Conservation (phyloP, 495 filamentous ascomycete species). For the Aspergillus asperescens region DNA sequence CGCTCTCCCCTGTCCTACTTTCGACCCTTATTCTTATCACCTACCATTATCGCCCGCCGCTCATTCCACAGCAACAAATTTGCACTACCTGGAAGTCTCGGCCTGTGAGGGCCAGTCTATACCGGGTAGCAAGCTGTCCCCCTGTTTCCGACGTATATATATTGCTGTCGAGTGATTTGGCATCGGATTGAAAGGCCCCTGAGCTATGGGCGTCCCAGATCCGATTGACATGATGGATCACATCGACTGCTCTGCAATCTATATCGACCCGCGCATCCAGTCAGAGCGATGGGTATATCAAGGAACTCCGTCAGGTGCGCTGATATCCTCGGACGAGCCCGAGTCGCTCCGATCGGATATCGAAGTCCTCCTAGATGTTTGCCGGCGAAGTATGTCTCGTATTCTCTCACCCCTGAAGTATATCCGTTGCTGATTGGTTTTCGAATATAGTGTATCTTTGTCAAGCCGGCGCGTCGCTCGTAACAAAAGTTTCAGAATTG, state of each 20-base stretch:
- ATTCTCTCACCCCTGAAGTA: not conserved
- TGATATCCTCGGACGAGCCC: slow-evolving; percentile 40
- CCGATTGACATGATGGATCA: slow-evolving; percentile 53
- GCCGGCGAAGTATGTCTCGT: slow-evolving; percentile 48
- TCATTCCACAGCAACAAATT: slow-evolving; percentile 12
- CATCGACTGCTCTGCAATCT: slow-evolving; percentile 71
- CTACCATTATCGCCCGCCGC: slow-evolving; percentile 11
- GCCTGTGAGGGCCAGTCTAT: slow-evolving; percentile 20
- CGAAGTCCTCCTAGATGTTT: slow-evolving; percentile 45
- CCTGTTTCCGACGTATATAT: slow-evolving; percentile 9
- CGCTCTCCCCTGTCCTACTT: slow-evolving; percentile 4
- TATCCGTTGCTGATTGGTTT: not conserved
- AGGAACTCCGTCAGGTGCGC: slow-evolving; percentile 28
- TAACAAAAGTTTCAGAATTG: slow-evolving; percentile 62
- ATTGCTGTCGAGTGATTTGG: slow-evolving; percentile 10
- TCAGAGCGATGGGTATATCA: slow-evolving; percentile 56
- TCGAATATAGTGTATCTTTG: slow-evolving; percentile 62
- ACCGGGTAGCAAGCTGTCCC: slow-evolving; percentile 10
- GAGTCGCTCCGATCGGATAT: slow-evolving; percentile 48
- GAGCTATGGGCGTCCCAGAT: slow-evolving; percentile 19
- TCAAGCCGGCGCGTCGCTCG: slow-evolving; percentile 62
- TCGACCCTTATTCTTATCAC: slow-evolving; percentile 5
- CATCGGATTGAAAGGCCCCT: slow-evolving; percentile 10
- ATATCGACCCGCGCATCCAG: slow-evolving; percentile 69
- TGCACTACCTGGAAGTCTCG: not conserved